Conservation (phyloP, 2,329 filamentous ascomycete genomes). For the Fusarium subtropicale region DNA sequence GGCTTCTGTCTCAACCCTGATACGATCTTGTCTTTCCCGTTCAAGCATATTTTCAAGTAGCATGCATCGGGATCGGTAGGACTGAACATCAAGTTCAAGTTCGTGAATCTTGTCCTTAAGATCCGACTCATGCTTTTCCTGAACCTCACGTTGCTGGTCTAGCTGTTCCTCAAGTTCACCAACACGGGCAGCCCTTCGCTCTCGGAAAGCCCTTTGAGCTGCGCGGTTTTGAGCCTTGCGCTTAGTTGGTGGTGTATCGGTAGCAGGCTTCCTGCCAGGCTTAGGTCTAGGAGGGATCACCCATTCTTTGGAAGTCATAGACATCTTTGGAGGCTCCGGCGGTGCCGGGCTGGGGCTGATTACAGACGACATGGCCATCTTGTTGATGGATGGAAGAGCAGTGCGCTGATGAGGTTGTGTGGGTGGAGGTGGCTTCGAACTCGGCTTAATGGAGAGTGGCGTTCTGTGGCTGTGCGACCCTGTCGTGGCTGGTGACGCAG, state of each 20-base stretch:
- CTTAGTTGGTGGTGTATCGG: constrained; percentile 91
- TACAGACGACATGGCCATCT: constrained; percentile 62
- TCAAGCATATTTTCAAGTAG: constrained; percentile 73
- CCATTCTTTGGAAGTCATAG: constrained; percentile 86
- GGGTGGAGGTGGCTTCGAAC: constrained; percentile 46
- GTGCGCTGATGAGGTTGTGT: constrained; percentile 50
- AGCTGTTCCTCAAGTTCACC: constrained; percentile 78
- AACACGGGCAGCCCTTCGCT: constrained; percentile 86
- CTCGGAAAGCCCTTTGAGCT: constrained; percentile 90
- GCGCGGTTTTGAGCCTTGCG: constrained; percentile 94
- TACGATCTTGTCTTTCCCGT: constrained; percentile 64
- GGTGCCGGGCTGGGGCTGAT: constrained; percentile 55
- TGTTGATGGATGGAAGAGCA: constrained; percentile 55
- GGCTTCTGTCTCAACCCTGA: constrained; percentile 57
- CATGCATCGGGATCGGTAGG: constrained; percentile 71
- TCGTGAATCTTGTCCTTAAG: constrained; percentile 66
- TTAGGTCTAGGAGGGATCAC: constrained; percentile 85
- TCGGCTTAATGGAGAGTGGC: constrained; percentile 50
- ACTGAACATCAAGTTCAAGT: constrained; percentile 74
- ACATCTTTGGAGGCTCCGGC: constrained; percentile 60
- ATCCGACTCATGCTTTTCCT: constrained; percentile 68
- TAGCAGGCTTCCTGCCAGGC: constrained; percentile 93
- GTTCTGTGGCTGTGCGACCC: constrained; percentile 43
- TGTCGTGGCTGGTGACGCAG: constrained; percentile 41
- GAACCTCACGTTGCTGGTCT: constrained; percentile 68